Evolutionary conservation across 495 filamentous ascomycete genomes (phyloP).

Genomic region (Neurospora sp.): DNA sequence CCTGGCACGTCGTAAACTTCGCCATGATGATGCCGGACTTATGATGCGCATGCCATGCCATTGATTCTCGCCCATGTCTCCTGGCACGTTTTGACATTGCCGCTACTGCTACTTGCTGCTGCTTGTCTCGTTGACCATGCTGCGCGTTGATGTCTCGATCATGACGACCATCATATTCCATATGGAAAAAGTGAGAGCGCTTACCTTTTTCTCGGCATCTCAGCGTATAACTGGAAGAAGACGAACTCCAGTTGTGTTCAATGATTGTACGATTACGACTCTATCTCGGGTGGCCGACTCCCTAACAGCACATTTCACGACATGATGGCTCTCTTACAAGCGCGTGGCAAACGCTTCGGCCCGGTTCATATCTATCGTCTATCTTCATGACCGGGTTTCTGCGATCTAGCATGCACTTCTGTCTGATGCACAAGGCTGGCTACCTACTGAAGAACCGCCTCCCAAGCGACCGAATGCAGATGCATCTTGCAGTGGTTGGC

Average conservation of each 20-base stretch:
- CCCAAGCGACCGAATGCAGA: neutral
- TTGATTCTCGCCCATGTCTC: slow-evolving; percentile 16
- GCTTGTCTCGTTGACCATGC: slow-evolving; percentile 2
- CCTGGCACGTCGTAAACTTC: slow-evolving; percentile 19
- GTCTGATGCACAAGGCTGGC: neutral
- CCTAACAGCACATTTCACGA: neutral
- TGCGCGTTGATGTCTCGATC: slow-evolving; percentile 2
- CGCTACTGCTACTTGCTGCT: slow-evolving; percentile 3
- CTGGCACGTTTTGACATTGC: slow-evolving; percentile 17
- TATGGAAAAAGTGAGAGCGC: neutral
- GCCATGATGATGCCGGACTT: slow-evolving; percentile 9
- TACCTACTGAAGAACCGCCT: neutral
- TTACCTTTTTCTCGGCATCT: slow-evolving; percentile 1
- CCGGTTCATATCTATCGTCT: neutral
- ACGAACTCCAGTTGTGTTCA: neutral
- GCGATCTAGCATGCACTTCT: neutral
- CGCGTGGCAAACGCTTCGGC: neutral
- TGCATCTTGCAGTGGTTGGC: neutral
- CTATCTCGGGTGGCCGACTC: neutral
- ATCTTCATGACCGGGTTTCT: neutral
- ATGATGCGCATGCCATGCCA: slow-evolving; percentile 22
- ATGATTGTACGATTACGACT: slow-evolving; percentile 6
- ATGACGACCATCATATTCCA: neutral
- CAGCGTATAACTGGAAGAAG: neutral
- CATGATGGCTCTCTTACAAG: slow-evolving; percentile 1